These are phyloP conservation scores for Baudoinia panamericana DNA, from an alignment of 495 filamentous ascomycete genomes.

Conservation along the genomic window DNA sequence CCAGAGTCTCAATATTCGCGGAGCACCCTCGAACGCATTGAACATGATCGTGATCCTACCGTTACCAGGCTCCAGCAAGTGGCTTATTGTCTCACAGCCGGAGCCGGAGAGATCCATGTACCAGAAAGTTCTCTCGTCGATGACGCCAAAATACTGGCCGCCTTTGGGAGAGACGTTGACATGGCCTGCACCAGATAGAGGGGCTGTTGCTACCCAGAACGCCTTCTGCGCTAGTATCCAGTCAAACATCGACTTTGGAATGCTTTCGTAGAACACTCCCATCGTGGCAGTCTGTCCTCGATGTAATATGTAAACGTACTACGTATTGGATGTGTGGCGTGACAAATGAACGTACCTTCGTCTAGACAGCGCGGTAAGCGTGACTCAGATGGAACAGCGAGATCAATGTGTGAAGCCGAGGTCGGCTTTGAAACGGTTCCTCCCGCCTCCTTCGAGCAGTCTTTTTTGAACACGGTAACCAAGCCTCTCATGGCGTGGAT, in stretches of 20 bases:
- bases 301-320: not conserved
- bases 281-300: slow-evolving; percentile 12
- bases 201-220: slow-evolving; percentile 26
- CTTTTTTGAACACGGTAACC: too few relatives aligned
- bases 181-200: slow-evolving; percentile 22
- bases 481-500: too few relatives aligned
- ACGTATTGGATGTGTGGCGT: too few relatives aligned
- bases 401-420: too few relatives aligned
- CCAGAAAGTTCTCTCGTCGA: slow-evolving; percentile 22
- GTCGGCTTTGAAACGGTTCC: too few relatives aligned
- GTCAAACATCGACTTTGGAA: slow-evolving; percentile 18
- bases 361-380: too few relatives aligned
- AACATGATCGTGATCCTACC: slow-evolving; percentile 26
- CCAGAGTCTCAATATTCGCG: slow-evolving; percentile 26
- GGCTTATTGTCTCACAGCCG: slow-evolving; percentile 26
- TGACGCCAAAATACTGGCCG: slow-evolving; percentile 24
- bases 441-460: too few relatives aligned
- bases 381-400: too few relatives aligned
- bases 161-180: slow-evolving; percentile 29
- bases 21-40: slow-evolving; percentile 24
- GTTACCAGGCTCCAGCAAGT: slow-evolving; percentile 26
- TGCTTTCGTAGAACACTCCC: slow-evolving; percentile 27
- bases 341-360: too few relatives aligned
- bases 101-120: slow-evolving; percentile 26
- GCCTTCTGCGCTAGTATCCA: slow-evolving; percentile 26